Evolutionary conservation across 2,329 filamentous ascomycete genomes (phyloP).

Genomic region (Microdochium bolleyi): DNA sequence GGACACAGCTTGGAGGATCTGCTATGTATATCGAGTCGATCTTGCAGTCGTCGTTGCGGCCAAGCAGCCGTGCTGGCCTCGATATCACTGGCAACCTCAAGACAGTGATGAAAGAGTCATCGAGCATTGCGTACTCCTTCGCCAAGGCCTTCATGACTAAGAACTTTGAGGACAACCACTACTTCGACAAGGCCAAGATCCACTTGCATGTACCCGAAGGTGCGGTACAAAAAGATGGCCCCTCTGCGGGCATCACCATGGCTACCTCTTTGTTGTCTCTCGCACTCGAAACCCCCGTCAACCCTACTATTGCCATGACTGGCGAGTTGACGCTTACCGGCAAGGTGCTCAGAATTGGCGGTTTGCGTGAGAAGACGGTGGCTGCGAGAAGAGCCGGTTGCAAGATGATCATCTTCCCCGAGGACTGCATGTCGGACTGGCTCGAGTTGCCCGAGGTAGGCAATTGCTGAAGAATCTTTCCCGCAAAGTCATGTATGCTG

Average conservation of each 20-base stretch:
- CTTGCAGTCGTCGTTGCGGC: conserved; percentile 71
- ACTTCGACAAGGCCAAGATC: conserved; percentile 92
- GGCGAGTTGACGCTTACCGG: conserved; percentile 95
- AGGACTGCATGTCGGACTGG: conserved; percentile 96
- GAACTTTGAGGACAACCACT: conserved; percentile 81
- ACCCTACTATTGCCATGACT: conserved; percentile 93
- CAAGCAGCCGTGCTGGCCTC: conserved; percentile 67
- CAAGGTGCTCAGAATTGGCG: conserved; percentile 91
- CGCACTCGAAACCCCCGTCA: conserved; percentile 68
- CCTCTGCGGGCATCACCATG: conserved; percentile 95
- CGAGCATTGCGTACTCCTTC: conserved; percentile 90
- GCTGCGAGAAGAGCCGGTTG: conserved; percentile 88
- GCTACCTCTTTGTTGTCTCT: conserved; percentile 85
- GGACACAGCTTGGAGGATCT: conserved; percentile 95
- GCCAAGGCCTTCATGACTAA: conserved; percentile 82
- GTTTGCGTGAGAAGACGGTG: conserved; percentile 92
- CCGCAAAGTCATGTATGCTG: conserved; percentile 7
- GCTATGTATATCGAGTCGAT: conserved; percentile 98
- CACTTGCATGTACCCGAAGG: conserved; percentile 96
- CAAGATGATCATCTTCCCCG: conserved; percentile 88
- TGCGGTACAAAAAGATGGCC: conserved; percentile 89
- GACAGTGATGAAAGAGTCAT: conserved; percentile 97
- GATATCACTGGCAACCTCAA: conserved; percentile 94
- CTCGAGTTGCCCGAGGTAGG: conserved; percentile 90
- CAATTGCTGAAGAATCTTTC: conserved; percentile 11